Base-by-base conservation (phyloP, 2,329 filamentous ascomycete genomes). In the Alternaria conjuncta region DNA sequence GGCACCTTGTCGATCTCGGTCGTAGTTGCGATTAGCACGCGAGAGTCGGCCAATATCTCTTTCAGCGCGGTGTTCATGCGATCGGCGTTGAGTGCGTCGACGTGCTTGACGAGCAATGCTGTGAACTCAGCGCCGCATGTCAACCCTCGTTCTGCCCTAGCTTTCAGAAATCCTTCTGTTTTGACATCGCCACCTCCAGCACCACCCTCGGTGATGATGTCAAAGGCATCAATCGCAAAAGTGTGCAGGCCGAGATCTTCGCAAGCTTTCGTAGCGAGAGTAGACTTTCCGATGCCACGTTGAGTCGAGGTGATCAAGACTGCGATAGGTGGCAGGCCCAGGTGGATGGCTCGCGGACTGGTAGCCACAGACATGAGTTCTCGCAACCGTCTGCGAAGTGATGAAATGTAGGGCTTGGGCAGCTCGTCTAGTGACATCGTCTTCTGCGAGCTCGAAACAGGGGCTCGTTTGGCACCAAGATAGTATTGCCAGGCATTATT, bases 1-100 rank as follows among this genome's bases (percentile, higher is more conserved):
- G 95, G 92, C 1, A 99, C 88, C 79, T 98, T 96, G 76, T 98
- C 96, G 0, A 97, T 89, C 70, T 98, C 95, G 7, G 94, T 97
- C 0, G 95, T 97, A 0, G 96, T 99, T 1, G 96, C 95, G 71
- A 99, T 90, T 23, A 99, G 82, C 3, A 98, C 92, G 58, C 96
- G 86, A 4, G 89, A 89, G 50, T 92, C 90, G n/a, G 88, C 85
- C 21, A 97, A 81, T 3, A 98, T 90, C 65, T 97, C 92, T 75
- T 93, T 92, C 75, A 99, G 85, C 0, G 93, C 92, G 5, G 91
- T 87, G 18, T 93, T 89, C 84, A 98, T 97, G 41, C 95, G 88
- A 77, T 98, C 96, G 0, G 94, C 94, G 2, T 92, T 96, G 67
- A 99, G 83, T 1, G 94, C 92, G 71, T 99, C 96, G 44, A 98